Evolutionary conservation across 345 rosid species (phyloP).

Genomic region (Camelina sativa): DNA sequence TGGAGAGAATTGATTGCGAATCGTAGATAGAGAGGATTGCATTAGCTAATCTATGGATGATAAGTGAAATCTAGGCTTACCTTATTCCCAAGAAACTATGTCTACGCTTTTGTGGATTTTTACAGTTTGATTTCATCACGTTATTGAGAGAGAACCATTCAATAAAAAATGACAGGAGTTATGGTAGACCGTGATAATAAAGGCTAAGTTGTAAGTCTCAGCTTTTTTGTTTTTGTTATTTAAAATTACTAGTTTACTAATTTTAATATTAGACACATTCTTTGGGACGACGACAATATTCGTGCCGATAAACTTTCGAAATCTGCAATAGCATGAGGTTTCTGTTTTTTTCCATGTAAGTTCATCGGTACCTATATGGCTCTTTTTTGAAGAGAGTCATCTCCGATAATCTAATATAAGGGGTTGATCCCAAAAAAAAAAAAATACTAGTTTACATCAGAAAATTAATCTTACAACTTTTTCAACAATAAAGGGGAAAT

Average conservation of each 20-base stretch:
- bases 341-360: too few relatives aligned
- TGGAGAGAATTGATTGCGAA: slow-evolving; percentile 6
- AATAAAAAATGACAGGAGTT: slow-evolving; percentile 11
- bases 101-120: slow-evolving; percentile 8
- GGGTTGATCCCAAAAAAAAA: too few relatives aligned
- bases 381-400: too few relatives aligned
- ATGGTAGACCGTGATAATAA: slow-evolving; percentile 26
- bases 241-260: too few relatives aligned
- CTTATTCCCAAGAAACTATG: slow-evolving; percentile 27
- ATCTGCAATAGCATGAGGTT: too few relatives aligned
- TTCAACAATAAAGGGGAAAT: background rate
- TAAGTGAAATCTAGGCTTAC: slow-evolving; percentile 36
- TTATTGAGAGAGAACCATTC: background rate
- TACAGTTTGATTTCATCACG: slow-evolving; percentile 16
- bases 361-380: too few relatives aligned
- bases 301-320: too few relatives aligned
- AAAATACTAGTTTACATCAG: too few relatives aligned
- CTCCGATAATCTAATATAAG: too few relatives aligned
- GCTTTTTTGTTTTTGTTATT: slow-evolving; percentile 10
- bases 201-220: background rate
- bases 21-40: slow-evolving; percentile 13
- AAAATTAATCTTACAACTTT: background rate
- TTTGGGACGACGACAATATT: too few relatives aligned
- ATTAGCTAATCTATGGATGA: slow-evolving; percentile 26
- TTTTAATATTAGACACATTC: too few relatives aligned